Base-by-base conservation (phyloP, 768 basidiomycete genomes). In the Leccinum boreale region DNA sequence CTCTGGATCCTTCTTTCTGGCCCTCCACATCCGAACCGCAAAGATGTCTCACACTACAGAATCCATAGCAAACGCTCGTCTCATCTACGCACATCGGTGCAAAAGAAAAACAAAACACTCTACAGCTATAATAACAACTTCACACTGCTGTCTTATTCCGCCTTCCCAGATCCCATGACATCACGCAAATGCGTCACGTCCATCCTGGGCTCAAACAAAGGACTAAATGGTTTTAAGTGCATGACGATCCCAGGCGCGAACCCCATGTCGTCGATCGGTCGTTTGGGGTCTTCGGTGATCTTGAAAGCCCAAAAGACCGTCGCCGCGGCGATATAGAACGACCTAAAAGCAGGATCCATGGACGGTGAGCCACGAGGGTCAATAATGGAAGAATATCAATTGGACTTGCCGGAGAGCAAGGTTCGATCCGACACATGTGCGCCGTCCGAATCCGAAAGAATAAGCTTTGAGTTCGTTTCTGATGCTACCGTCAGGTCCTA, bases 231-330 rank as follows among this genome's bases (percentile, higher is more conserved):
- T 52, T 78, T 64, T 2, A 87, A 86, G 54, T 86, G 86, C 0
- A 80, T 77, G 64, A 87, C 86, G 11, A 84, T 82, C 4, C 80
- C 81, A 60, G 85, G 81, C 1, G 81, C 83, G 62, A 89, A 87
- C 0, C 79, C 84, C 44, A 80, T 73, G 6, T 80, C 78, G 66
- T 90, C 83, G 44, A 89, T 86, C 0, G 85, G 83, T 5, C 74
- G 67, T 10, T 69, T 59, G 0, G 79, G 74, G 59, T 86, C 83
- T 26, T 79, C 65, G 1, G 66, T 67, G 28, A 89, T 73, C 0
- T 61, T 75, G 72, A 89, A 88, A 0, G 85, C 79, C 84, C 85
- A 88, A n/a, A 85, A 76, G 6, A 84, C 64, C 15, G 86, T 74
- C 0, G 85, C 84, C 0, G 83, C 78, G 58, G 84, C 86, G 55